Evolutionary conservation across 2,329 filamentous ascomycete genomes (phyloP), one percentile per base, ranked within the genome.

Genomic region (Cordyceps fumosorosea): DNA sequence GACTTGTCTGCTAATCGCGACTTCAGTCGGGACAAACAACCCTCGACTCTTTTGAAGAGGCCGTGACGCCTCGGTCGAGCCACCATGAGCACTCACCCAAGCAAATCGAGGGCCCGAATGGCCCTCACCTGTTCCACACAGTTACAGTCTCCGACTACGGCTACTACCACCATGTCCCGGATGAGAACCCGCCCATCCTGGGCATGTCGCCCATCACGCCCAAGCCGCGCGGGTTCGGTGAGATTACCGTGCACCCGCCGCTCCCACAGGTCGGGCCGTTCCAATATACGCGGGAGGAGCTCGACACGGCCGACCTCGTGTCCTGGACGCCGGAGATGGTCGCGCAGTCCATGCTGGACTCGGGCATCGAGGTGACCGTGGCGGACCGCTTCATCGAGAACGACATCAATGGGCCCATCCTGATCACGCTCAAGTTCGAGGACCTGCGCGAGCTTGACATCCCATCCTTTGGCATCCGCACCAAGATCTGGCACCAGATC

Each of bases 381-480:
- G 88, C 95, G 12, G 88, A 96, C 69, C 90, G 89, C 68, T 97
- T 99, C 70, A 83, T 93, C 65, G 84, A 89, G 69, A 96, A 99
- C 73, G 93, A 99, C 71, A 97, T 99, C 73, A 91, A 89, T 29
- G 93, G 93, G 16, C 82, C 86, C 5, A 90, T 98, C 62, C 79
- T 98, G 22, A 86, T 96, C 58, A 92, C 93, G n/a, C 79, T 99
- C 50, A 92, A 96, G 71, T 93, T 93, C 67, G 91, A 96, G 66
- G 93, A 95, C 69, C 78, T 95, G 62, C 89, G 89, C 73, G 90
- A 95, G 74, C 81, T 95, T 20, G 87, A 88, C 66, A 93, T 95
- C 62, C 81, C 84, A 64, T 93, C 90, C 1, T 93, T 95, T 70
- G 90, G 90, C 50, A 89, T 93, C 68, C 82, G 90, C 64, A 91